These are phyloP conservation scores for Theileria parva DNA, from an alignment of 169 alveolate genomes.

Conservation along the genomic window DNA sequence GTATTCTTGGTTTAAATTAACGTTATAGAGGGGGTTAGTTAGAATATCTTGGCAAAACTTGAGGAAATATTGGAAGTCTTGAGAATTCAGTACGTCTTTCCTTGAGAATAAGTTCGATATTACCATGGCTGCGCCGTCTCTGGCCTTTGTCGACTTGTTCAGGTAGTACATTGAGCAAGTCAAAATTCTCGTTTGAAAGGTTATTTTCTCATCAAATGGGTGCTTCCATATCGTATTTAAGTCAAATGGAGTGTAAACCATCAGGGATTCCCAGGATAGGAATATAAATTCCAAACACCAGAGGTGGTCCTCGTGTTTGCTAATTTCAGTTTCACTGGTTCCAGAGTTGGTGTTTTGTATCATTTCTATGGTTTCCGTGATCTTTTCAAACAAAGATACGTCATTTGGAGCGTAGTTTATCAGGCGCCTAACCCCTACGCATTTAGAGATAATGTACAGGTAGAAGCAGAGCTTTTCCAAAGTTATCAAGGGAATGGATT, in stretches of 20 bases:
- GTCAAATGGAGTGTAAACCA: constrained; percentile 54
- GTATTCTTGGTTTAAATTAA: neutral
- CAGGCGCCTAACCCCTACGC: constrained; percentile 43
- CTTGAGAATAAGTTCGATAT: constrained; percentile 41
- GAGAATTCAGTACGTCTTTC: constrained; percentile 27
- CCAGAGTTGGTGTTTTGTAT: constrained; percentile 6
- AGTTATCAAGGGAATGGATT: constrained; percentile 10
- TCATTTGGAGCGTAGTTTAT: constrained; percentile 48
- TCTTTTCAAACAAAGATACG: constrained; percentile 31
- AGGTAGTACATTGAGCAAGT: constrained; percentile 28
- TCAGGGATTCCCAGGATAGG: constrained; percentile 49
- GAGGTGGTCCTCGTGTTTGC: constrained; percentile 28
- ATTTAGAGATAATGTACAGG: constrained; percentile 44
- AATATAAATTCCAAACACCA: constrained; percentile 60
- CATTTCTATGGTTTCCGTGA: constrained; percentile 10
- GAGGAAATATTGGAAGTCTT: constrained; percentile 10
- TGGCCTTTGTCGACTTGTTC: constrained; percentile 30
- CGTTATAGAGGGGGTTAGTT: neutral
- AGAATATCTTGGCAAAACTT: constrained; percentile 4
- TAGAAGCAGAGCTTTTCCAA: constrained; percentile 45
- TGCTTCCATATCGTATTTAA: constrained; percentile 40
- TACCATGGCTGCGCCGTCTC: constrained; percentile 59
- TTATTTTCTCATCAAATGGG: constrained; percentile 4
- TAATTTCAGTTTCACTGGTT: neutral
- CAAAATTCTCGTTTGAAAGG: constrained; percentile 28